Conservation (phyloP, 257 asterid species). For the Ocimum tenuiflorum region DNA sequence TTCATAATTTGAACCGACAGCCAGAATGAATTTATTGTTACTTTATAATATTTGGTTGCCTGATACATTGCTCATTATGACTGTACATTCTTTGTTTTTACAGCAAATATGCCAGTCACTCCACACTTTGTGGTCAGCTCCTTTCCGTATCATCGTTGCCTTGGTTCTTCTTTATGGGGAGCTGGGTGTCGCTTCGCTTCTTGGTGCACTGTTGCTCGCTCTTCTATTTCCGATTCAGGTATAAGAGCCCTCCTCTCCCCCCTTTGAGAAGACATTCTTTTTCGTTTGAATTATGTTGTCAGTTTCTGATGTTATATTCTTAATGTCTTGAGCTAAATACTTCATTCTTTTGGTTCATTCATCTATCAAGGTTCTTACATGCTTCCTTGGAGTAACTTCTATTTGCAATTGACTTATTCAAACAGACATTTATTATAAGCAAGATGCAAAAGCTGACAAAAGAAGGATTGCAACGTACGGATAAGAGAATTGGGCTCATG, state of each 20-base stretch:
- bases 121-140: slow-evolving; percentile 93
- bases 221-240: slow-evolving; percentile 89
- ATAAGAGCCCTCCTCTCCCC: slow-evolving; percentile 11
- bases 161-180: slow-evolving; percentile 84
- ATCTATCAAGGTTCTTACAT: slow-evolving; percentile 6
- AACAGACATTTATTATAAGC: slow-evolving; percentile 76
- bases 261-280: neutral
- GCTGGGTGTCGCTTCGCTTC: slow-evolving; percentile 78
- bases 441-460: slow-evolving; percentile 82
- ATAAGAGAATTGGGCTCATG: slow-evolving; percentile 95
- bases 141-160: slow-evolving; percentile 72
- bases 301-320: neutral
- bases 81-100: slow-evolving; percentile 21
- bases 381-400: slow-evolving; percentile 10
- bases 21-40: slow-evolving; percentile 3
- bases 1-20: neutral
- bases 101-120: slow-evolving; percentile 96
- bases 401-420: slow-evolving; percentile 24
- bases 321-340: neutral
- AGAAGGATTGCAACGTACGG: slow-evolving; percentile 87
- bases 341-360: neutral
- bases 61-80: slow-evolving; percentile 16
- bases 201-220: slow-evolving; percentile 79
- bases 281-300: neutral
- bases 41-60: neutral